phyloP scores from a whole-genome alignment of 179 eudicot species.

The Actinidia chinensis region DNA sequence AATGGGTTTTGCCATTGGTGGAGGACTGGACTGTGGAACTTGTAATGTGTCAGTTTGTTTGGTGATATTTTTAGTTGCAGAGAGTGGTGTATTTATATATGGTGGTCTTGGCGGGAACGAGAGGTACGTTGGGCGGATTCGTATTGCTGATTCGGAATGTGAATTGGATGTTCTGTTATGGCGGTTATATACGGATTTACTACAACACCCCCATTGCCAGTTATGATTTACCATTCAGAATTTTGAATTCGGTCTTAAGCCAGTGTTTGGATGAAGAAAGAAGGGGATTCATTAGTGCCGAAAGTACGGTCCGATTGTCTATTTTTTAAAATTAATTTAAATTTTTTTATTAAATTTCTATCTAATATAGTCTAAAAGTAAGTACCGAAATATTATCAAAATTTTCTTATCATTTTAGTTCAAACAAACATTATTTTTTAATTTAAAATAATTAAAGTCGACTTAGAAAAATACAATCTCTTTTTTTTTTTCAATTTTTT shows the following conservation, averaged over 20 bases:
- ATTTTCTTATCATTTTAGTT: too few relatives aligned
- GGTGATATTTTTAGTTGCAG: background rate
- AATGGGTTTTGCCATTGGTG: slow-evolving; percentile 11
- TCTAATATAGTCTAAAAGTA: too few relatives aligned
- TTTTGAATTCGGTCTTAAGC: background rate
- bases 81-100: background rate
- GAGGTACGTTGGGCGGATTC: background rate
- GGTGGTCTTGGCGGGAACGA: slow-evolving; percentile 1
- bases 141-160: background rate
- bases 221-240: background rate
- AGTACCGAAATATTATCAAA: too few relatives aligned
- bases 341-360: too few relatives aligned
- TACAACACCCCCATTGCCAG: background rate
- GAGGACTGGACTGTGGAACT: background rate
- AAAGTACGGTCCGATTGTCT: too few relatives aligned
- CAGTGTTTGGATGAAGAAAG: background rate
- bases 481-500: too few relatives aligned
- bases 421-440: too few relatives aligned
- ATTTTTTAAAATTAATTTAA: too few relatives aligned
- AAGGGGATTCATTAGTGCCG: background rate
- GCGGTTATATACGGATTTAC: background rate
- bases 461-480: too few relatives aligned
- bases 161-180: background rate
- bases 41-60: background rate
- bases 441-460: too few relatives aligned